Base-by-base conservation (phyloP, 2,329 filamentous ascomycete species). In the Ophiocordyceps camponoti-floridani region DNA sequence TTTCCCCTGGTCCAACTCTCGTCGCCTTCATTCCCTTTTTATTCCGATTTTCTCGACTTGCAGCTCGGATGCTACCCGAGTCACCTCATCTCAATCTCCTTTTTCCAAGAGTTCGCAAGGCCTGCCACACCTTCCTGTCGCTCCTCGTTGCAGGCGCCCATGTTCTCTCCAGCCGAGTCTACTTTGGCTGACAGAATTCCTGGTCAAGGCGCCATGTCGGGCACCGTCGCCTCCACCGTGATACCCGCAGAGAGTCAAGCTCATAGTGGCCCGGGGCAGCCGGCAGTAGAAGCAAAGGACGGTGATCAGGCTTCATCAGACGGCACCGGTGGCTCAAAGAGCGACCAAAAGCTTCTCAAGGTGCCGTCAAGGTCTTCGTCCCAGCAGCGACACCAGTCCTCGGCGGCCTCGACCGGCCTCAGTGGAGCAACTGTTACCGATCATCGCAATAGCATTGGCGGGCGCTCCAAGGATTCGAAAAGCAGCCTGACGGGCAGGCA, bases 391-490 rank as follows among this genome's bases (percentile, higher is more conserved):
- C 67, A 72, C 54, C 72, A 79, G 57, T 65, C 72, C 48, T 77
- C 73, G 41, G 68, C 73, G 45, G 74, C 73, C 46, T 66, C 72
- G 41, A 76, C 75, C 40, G 75, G 71, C 43, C 60, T 79, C 49
- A 78, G 72, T 59, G 75, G 75, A 53, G 70, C 66, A 42, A 77
- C 75, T 44, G 70, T 69, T 46, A 71, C 66, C 59, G 74, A 79
- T 52, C 65, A 71, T 46, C 66, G 71, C 58, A 77, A 76, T 54
- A 81, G 75, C 57, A 75, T 78, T 53, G 72, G 73, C 52, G 71
- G 72, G 47, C 69, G 71, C 51, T 83, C 80, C 43, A 81, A 76
- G 60, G 76, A 75, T 52, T 79, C 75, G 48, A 77, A 72, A 62
- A 66, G 69, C 51, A 83, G 78, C 62, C 75, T 79, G 53, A 62